A percentile compares a stretch with the other conserved stretches of the same genome.
Evolutionary conservation across 2,329 filamentous ascomycete genomes (phyloP).

Genomic region (Fusarium fracticaudum): DNA sequence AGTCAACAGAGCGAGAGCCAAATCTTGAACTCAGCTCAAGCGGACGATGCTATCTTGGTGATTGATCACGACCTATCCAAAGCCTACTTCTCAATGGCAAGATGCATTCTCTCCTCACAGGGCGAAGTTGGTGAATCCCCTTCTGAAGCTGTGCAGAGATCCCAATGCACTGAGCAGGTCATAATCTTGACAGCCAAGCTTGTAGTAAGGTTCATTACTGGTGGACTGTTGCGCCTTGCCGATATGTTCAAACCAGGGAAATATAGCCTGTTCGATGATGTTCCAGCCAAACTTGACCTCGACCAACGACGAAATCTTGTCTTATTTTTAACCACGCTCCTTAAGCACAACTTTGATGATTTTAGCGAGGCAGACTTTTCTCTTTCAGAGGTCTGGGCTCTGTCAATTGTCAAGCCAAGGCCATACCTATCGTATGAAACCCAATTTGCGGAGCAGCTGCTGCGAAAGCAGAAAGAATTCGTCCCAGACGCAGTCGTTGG

Average conservation of each 20-base stretch:
- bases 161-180: conserved; percentile 55
- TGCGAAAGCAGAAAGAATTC: conserved; percentile 54
- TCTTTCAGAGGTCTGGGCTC: conserved; percentile 62
- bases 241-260: conserved; percentile 59
- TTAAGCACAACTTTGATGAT: conserved; percentile 58
- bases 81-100: conserved; percentile 59
- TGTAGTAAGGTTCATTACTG: conserved; percentile 55
- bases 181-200: conserved; percentile 58
- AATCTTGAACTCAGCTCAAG: conserved; percentile 51
- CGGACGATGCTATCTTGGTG: conserved; percentile 58
- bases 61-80: conserved; percentile 60
- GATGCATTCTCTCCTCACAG: conserved; percentile 47
- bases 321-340: conserved; percentile 62
- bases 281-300: conserved; percentile 52
- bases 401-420: conserved; percentile 61
- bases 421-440: conserved; percentile 59
- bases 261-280: conserved; percentile 60
- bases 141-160: conserved; percentile 33
- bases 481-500: conserved; percentile 53
- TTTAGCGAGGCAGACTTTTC: conserved; percentile 58
- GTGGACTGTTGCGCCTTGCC: conserved; percentile 55
- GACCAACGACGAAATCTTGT: conserved; percentile 57
- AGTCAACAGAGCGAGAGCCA: conserved; percentile 52
- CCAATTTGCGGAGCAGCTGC: conserved; percentile 58
- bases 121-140: conserved; percentile 19